Evolutionary conservation across 2,329 filamentous ascomycete genomes (phyloP), one percentile per base, ranked within the genome.

Genomic region (Aureobasidium vineae): DNA sequence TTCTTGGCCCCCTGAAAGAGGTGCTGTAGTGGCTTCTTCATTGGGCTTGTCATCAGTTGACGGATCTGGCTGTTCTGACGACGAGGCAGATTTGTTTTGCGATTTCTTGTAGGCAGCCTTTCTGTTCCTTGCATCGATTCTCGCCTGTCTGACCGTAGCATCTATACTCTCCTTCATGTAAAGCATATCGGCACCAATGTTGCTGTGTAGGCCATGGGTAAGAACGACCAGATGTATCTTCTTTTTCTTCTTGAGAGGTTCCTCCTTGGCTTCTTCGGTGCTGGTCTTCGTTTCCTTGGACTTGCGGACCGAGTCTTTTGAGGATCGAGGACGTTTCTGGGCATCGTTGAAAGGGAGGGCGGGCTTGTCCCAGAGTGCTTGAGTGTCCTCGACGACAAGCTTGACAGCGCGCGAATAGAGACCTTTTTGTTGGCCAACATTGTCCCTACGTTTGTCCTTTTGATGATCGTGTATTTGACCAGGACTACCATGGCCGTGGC

Each of bases 161-260:
- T 99, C 95, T 69, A 99, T 98, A 77, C 92, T 96, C 78, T 99
- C 95, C 75, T 99, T 99, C 76, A 99, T 80, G 75, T 91, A 99
- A 23, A 99, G 82, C 95, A 99, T 97, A 76, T 99, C 95, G 26
- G 92, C 90, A 5, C 95, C 92, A 15, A 97, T 83, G 76, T 99
- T 99, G 78, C 94, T 97, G 77, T 99, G 95, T 69, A 99, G 78
- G 0, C 95, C 95, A 79, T 99, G 95, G 0, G 95, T 98, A 59
- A 99, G 79, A 40, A 99, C 83, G 28, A 99, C 95, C 49, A 99
- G 81, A 75, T 99, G 95, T 2, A 99, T 83, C 70, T 89, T 94
- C 78, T 91, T 92, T 70, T 84, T 84, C 75, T 88, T 90, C 69
- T 79, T 83, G 74, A 54, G 69, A 45, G 40, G 70, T 68, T 19